Conservation (phyloP, 2,329 filamentous ascomycete species). For the Albophoma yamanashiensis region DNA sequence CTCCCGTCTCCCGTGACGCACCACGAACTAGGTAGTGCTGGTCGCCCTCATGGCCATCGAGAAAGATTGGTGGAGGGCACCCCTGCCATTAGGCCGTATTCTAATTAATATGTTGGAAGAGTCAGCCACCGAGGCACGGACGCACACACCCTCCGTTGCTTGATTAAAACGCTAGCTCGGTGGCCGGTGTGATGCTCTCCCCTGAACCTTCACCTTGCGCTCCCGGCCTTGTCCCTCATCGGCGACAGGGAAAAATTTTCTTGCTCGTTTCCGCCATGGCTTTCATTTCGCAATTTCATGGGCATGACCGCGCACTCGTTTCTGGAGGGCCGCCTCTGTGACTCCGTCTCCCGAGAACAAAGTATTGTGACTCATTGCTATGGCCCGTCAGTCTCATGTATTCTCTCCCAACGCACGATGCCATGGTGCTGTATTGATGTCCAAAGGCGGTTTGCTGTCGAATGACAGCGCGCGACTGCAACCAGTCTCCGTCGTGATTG, state of each 20-base stretch:
- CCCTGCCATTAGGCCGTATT: background rate
- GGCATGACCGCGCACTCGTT: background rate
- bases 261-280: background rate
- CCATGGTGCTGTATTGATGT: slow-evolving; percentile 13
- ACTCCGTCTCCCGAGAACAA: background rate
- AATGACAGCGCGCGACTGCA: slow-evolving; percentile 7
- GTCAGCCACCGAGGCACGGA: background rate
- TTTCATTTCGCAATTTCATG: slow-evolving; percentile 6
- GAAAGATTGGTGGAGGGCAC: background rate
- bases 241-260: slow-evolving; percentile 7
- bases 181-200: slow-evolving; percentile 2
- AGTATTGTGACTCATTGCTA: slow-evolving; percentile 5
- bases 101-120: slow-evolving; percentile 3
- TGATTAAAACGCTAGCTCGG: slow-evolving; percentile 4
- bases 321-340: background rate
- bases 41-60: background rate
- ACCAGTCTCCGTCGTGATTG: slow-evolving; percentile 6
- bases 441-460: slow-evolving; percentile 10
- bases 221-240: slow-evolving; percentile 3
- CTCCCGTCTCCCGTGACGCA: background rate
- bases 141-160: slow-evolving; percentile 1
- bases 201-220: background rate
- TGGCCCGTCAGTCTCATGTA: slow-evolving; percentile 1
- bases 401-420: slow-evolving; percentile 10
- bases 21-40: background rate